Percentiles rank a stretch among this genome's conserved stretches.
Evolutionary conservation across 2,329 filamentous ascomycete genomes (phyloP).

Genomic region (Talaromyces sp.): DNA sequence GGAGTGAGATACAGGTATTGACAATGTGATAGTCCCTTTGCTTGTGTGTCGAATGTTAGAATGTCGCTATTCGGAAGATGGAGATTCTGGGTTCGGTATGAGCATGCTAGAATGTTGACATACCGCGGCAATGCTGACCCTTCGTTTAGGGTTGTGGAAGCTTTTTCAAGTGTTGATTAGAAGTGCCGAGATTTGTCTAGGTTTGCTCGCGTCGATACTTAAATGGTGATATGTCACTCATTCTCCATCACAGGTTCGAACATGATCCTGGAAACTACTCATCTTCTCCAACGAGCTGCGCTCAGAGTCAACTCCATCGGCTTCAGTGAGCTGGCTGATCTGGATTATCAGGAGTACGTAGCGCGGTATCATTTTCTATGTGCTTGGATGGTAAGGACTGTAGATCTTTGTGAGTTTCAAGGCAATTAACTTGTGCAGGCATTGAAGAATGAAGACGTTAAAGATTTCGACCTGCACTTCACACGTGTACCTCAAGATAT

Average conservation of each 20-base stretch:
- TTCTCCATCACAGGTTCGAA: slow-evolving; percentile 56
- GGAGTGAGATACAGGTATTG: slow-evolving; percentile 9
- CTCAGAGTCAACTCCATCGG: slow-evolving; percentile 39
- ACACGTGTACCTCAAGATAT: slow-evolving; percentile 47
- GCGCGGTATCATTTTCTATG: slow-evolving; percentile 63
- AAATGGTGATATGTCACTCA: slow-evolving; percentile 38
- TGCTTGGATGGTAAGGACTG: slow-evolving; percentile 56
- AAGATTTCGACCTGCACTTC: slow-evolving; percentile 76
- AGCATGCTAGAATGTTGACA: not conserved
- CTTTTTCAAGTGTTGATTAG: slow-evolving; percentile 5
- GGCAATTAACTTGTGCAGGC: not conserved
- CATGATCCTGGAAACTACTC: slow-evolving; percentile 56
- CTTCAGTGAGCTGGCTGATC: not conserved
- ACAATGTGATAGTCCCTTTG: slow-evolving; percentile 34
- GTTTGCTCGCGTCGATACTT: not conserved
- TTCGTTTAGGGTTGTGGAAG: not conserved
- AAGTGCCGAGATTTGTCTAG: slow-evolving; percentile 12
- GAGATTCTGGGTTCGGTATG: not conserved
- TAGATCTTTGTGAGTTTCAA: not conserved
- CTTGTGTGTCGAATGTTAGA: slow-evolving; percentile 67
- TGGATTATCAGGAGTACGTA: slow-evolving; percentile 19
- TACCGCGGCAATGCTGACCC: not conserved
- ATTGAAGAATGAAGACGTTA: slow-evolving; percentile 49
- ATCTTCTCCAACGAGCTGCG: slow-evolving; percentile 36
- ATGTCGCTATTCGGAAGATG: slow-evolving; percentile 36